Conservation (phyloP, 2,329 filamentous ascomycete species). For the Aspergillus sp. region DNA sequence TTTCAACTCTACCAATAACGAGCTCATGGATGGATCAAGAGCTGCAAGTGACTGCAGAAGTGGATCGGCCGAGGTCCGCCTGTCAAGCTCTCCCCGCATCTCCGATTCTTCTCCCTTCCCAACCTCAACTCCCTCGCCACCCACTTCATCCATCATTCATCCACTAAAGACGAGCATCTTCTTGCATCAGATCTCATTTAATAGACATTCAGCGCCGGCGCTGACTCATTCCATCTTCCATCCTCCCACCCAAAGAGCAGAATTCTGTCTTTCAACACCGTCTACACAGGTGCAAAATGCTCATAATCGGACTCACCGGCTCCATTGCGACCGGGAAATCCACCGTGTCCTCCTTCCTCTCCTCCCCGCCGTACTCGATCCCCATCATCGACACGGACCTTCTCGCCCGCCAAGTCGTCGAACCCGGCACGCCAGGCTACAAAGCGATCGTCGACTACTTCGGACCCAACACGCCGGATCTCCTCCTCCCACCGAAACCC, state of each 20-base stretch:
- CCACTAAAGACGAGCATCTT: neutral
- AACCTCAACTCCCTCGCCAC: neutral
- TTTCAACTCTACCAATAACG: too few relatives aligned
- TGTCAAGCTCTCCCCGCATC: conserved; percentile 8
- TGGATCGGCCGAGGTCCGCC: neutral
- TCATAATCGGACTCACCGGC: conserved; percentile 92
- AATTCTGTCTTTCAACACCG: too few relatives aligned
- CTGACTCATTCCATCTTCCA: neutral
- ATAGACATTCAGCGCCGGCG: neutral
- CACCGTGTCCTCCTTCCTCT: conserved; percentile 83
- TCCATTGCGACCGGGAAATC: conserved; percentile 98
- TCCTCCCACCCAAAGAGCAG: neutral
- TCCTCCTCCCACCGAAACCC: conserved; percentile 63
- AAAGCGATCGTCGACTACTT: conserved; percentile 80
- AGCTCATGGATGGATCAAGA: too few relatives aligned
- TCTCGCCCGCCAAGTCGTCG: conserved; percentile 88
- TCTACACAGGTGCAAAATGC: conserved; percentile 56
- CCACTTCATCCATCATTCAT: neutral
- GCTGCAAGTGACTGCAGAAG: neutral
- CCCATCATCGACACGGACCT: conserved; percentile 94
- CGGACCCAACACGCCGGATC: conserved; percentile 75
- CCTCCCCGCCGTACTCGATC: conserved; percentile 75
- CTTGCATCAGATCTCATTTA: neutral
- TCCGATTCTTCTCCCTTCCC: neutral
- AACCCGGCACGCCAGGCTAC: conserved; percentile 85